Percentiles rank a stretch among this genome's conserved stretches.
phyloP scores from a whole-genome alignment of 306 rosid species.

The Phaseolus lunatus region DNA sequence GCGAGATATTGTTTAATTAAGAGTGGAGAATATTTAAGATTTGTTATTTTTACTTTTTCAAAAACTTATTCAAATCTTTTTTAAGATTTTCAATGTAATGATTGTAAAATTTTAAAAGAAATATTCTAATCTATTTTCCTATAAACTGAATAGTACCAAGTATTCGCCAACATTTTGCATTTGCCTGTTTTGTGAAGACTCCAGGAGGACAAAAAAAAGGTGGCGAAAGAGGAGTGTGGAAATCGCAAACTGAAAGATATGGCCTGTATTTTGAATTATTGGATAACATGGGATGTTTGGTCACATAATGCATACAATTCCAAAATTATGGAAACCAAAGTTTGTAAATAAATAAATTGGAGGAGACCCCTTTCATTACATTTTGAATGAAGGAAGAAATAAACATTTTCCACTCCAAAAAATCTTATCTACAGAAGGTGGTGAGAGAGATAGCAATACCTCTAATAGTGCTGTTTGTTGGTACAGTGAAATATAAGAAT shows the following conservation, averaged over 20 bases:
- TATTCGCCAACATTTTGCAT: neutral
- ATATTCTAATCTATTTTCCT: too few relatives aligned
- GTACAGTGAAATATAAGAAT: neutral
- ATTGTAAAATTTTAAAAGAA: too few relatives aligned
- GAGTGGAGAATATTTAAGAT: too few relatives aligned
- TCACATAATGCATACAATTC: neutral
- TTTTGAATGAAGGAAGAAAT: neutral
- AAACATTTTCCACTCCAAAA: neutral
- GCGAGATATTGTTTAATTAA: too few relatives aligned
- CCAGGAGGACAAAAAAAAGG: neutral
- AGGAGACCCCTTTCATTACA: neutral
- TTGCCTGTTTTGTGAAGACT: neutral
- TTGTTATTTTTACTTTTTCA: too few relatives aligned
- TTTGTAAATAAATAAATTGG: neutral
- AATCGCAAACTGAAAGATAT: neutral
- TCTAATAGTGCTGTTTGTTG: neutral
- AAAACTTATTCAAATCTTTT: too few relatives aligned
- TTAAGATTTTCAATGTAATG: too few relatives aligned
- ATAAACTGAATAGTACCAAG: too few relatives aligned
- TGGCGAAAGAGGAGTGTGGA: constrained; percentile 5
- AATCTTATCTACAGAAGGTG: neutral
- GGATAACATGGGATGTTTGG: constrained; percentile 30
- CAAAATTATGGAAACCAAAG: constrained; percentile 18
- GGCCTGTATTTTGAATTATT: neutral
- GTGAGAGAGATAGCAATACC: neutral